Conservation (phyloP, 805 yeast genomes). For the Aciculoconidium aculeatum region DNA sequence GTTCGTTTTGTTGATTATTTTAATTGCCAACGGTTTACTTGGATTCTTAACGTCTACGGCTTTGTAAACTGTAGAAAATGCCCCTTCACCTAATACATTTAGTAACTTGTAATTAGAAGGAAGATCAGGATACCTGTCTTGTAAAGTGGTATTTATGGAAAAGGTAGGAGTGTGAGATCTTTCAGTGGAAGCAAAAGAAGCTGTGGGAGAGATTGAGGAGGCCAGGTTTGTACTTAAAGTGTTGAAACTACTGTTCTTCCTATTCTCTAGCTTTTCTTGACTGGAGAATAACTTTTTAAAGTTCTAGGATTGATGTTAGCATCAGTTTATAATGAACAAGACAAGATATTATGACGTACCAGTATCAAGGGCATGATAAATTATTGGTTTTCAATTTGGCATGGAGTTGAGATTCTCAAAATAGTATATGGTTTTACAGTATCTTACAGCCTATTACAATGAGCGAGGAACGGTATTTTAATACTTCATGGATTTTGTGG, state of each 20-base stretch:
- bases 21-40: constrained; percentile 58
- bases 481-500: too few species aligned
- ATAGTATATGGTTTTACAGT: too few species aligned
- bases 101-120: constrained; percentile 27
- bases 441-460: too few species aligned
- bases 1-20: constrained; percentile 60
- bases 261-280: constrained; percentile 1
- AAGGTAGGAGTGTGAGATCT: constrained; percentile 4
- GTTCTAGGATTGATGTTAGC: constrained; percentile 10
- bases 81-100: constrained; percentile 69
- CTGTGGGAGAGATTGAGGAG: too few species aligned
- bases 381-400: constrained; percentile 1
- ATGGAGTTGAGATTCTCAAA: neutral
- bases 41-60: constrained; percentile 46
- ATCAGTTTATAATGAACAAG: neutral
- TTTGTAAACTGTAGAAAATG: constrained; percentile 79
- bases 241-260: neutral
- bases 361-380: constrained; percentile 9
- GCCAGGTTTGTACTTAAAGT: too few species aligned
- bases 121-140: constrained; percentile 14
- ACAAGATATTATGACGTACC: constrained; percentile 6
- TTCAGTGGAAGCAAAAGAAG: too few species aligned
- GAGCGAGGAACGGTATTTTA: too few species aligned
- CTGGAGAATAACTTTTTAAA: constrained; percentile 10
- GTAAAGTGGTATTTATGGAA: constrained; percentile 7